Conservation (phyloP, 2,329 filamentous ascomycete genomes). For the Sporothrix brunneoviolacea region DNA sequence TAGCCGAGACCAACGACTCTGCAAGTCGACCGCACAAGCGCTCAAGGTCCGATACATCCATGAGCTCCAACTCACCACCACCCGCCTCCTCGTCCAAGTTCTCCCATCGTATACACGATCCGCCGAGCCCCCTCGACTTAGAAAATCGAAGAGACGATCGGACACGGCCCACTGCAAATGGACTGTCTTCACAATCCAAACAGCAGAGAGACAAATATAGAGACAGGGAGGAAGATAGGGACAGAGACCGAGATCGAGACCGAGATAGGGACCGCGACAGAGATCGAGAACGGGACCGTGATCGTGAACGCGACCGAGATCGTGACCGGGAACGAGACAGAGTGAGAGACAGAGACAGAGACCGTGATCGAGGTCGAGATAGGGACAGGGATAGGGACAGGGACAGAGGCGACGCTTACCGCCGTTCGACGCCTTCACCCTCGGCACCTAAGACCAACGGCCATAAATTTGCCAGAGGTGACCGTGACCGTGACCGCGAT, state of each 20-base stretch:
- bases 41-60: slow-evolving; percentile 31
- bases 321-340: no score
- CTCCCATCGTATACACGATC: slow-evolving; percentile 12
- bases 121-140: slow-evolving; percentile 16
- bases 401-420: background rate
- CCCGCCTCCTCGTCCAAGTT: slow-evolving; percentile 3
- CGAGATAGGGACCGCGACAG: slow-evolving; percentile 5
- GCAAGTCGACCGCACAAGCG: slow-evolving; percentile 39
- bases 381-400: no score
- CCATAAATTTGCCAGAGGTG: background rate
- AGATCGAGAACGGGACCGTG: background rate
- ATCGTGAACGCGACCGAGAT: background rate
- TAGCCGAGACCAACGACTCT: slow-evolving; percentile 38
- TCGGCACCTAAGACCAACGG: slow-evolving; percentile 2
- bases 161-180: slow-evolving; percentile 4
- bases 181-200: background rate
- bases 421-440: slow-evolving; percentile 7
- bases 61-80: slow-evolving; percentile 18
- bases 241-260: background rate
- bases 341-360: background rate
- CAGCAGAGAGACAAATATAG: slow-evolving; percentile 12
- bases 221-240: background rate
- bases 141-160: slow-evolving; percentile 14
- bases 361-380: background rate
- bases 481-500: slow-evolving; percentile 6